Conservation (phyloP, 331 rosid species). For the Malus hybrid region DNA sequence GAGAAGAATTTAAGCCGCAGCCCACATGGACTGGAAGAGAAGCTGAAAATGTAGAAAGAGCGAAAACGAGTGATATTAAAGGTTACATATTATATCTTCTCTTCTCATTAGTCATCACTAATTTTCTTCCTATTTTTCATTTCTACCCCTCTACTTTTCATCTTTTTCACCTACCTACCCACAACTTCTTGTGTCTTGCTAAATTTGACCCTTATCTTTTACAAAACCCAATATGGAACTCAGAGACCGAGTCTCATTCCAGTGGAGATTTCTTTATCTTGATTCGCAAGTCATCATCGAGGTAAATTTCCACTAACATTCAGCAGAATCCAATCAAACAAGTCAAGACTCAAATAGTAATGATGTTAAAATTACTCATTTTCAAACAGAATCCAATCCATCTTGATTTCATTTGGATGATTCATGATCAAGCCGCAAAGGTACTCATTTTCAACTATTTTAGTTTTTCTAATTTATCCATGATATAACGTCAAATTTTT, state of each 20-base stretch:
- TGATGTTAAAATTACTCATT: too few species aligned
- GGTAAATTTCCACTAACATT: too few species aligned
- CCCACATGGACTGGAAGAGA: conserved; percentile 39
- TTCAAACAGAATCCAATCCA: too few species aligned
- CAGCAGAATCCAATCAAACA: too few species aligned
- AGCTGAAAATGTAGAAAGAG: conserved; percentile 12
- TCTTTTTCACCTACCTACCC: neutral
- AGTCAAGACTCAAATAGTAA: too few species aligned
- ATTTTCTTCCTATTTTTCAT: neutral
- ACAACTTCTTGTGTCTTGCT: neutral
- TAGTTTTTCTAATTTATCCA: too few species aligned
- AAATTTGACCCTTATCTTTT: neutral
- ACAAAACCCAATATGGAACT: neutral
- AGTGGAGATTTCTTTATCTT: neutral
- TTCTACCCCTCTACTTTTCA: neutral
- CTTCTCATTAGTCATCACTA: too few species aligned
- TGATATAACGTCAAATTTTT: too few species aligned
- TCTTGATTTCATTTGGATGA: too few species aligned
- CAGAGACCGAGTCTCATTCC: neutral
- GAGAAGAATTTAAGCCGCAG: conserved; percentile 15
- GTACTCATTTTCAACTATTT: too few species aligned
- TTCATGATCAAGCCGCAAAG: too few species aligned
- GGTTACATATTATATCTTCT: neutral
- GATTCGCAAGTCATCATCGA: neutral
- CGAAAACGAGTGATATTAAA: conserved; percentile 47